Evolutionary conservation across 306 rosid genomes (phyloP), one percentile per base, ranked within the genome.

Genomic region (Oemleria cerasiformis): DNA sequence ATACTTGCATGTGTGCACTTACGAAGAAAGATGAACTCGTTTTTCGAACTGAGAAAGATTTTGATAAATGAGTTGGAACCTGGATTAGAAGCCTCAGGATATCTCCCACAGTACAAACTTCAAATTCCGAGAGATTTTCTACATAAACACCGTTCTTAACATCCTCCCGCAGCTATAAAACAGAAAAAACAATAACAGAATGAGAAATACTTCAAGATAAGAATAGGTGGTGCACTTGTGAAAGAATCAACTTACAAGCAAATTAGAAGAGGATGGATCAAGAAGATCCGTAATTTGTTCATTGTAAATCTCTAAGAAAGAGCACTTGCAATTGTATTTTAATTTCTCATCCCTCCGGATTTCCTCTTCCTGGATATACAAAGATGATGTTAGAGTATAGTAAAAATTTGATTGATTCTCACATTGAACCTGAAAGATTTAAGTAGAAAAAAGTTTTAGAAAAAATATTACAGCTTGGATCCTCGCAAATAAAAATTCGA

Each of bases 401-500:
- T 43, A 43, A 80, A 43, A 25, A 53, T 43, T 6, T 48, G 41
- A 15, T 43, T 20, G 4, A 54, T 50, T 50, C 57, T 63, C 51
- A 16, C 75, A 65, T 59, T 50, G 40, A 36, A 42, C 23, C 64
- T 5, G 56, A 67, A 74, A 66, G 38, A 63, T 76, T 76, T 54
- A 73, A 77, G 53, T 53, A 34, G 68, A 25, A 45, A 71, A 20
- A 51, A 20, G 56, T 21, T 44, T 62, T 25, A 49, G 74, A 59
- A 34, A 55, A 13, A 21, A 30, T 63, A 17, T 91, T 94, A 94
- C 99, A 50, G 97, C 97, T 82, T 89, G 97, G 65, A 94, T 94
- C 90, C 99, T 86, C 34, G 99, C 99, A 84, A 94, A 94, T 67
- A 94, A 79, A 82, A 91, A 94, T 83, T 94, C 99, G 75, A 94